Evolutionary conservation across 1,139 yeast species (phyloP), one percentile per base, ranked within the genome.

Genomic region (Zygoascus meyerae): DNA sequence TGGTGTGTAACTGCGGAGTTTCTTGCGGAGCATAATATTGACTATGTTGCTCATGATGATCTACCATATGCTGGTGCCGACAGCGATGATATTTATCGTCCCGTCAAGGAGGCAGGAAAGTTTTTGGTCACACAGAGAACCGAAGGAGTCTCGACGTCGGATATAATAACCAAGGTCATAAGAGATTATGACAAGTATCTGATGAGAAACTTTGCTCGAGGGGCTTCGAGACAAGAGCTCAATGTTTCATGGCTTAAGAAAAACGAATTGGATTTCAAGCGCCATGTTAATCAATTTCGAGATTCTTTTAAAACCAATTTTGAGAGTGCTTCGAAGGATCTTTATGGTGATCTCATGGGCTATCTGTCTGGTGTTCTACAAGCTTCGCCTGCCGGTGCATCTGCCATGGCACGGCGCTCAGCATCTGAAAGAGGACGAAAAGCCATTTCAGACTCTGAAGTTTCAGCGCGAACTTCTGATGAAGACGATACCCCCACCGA

Each of bases 11-110:
- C 92, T 2, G 78, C 89, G 45, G 89, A 84, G 42, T 92, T 92
- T 60, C 69, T 92, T 54, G 71, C 71, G 46, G 69, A 83, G 59
- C 96, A 92, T 68, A 72, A 81, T 48, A 87, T 92, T 55, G 98
- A 92, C 65, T 92, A 87, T 61, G 97, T 92, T 49, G 98, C 98
- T 3, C 98, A 92, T 67, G 98, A 92, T 67, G 98, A 92, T 65
- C 71, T 89, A 55, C 98, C 98, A 0, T 92, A 92, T 64, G 96
- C 87, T 1, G 82, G 94, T 28, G 79, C 79, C 12, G 95, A 83
- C 51, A 75, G 81, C 41, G 97, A 86, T 64, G 98, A 92, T 65
- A 89, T 92, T 47, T 92, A 92, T 69, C 81, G 79, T 64, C 96
- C 97, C 10, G 84, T 92, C 60, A 92, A 94, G 64, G 86, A 84